Conservation (phyloP, 352 stramenopile species). For the Phytophthora tubulina region DNA sequence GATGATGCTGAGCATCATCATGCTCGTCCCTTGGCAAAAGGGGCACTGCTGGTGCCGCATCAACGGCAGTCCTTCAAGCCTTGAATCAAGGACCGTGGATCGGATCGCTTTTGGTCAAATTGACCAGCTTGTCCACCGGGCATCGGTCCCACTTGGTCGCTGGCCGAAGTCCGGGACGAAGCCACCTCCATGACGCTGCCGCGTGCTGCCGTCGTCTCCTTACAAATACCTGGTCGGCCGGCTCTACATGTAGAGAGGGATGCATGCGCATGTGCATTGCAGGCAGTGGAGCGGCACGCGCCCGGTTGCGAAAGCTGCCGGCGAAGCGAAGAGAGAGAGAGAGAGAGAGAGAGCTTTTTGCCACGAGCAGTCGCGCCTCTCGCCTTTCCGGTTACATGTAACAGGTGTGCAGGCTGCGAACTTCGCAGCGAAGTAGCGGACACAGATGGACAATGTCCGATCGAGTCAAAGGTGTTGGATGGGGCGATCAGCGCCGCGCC, state of each 20-base stretch:
- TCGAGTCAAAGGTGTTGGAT: conserved; percentile 2
- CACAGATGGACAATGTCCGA: too few species aligned
- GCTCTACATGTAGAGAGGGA: conserved; percentile 7
- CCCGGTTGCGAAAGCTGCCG: conserved; percentile 13
- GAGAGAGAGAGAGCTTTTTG: conserved; percentile 31
- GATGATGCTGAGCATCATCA: not conserved
- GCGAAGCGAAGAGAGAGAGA: conserved; percentile 12
- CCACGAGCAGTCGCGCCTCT: conserved; percentile 26
- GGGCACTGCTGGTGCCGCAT: conserved; percentile 9
- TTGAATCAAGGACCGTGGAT: conserved; percentile 16
- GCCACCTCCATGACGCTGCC: conserved; percentile 14
- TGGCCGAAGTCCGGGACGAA: conserved; percentile 7
- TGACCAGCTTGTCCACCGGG: conserved; percentile 4
- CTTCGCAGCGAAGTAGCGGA: not conserved
- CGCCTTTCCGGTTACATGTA: conserved; percentile 19
- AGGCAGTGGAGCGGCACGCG: conserved; percentile 11
- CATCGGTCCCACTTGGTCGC: conserved; percentile 32
- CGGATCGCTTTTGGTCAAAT: not conserved
- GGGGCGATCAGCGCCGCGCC: not conserved
- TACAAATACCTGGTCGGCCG: conserved; percentile 11
- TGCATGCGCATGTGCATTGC: conserved; percentile 29
- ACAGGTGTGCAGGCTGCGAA: conserved; percentile 8
- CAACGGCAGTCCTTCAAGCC: conserved; percentile 22
- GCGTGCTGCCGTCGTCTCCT: conserved; percentile 5
- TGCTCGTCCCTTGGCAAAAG: not conserved